Evolutionary conservation across 495 filamentous ascomycete species (phyloP).

Genomic region (Daldinia grandis): DNA sequence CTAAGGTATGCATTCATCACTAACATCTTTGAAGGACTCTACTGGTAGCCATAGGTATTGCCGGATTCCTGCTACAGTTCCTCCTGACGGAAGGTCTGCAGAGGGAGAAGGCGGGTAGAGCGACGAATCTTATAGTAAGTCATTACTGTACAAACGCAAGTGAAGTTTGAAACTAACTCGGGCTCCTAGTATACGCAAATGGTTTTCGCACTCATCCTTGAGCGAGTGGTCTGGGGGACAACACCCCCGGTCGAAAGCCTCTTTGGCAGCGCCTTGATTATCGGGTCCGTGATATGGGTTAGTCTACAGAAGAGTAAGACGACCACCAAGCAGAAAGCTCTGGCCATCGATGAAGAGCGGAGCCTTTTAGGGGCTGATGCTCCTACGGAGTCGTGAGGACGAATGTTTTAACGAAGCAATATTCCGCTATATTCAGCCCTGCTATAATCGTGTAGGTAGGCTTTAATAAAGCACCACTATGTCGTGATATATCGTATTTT

Average conservation of each 20-base stretch:
- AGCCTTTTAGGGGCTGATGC: conserved; percentile 39
- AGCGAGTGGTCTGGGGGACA: conserved; percentile 77
- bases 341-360: conserved; percentile 46
- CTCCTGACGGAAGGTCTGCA: conserved; percentile 78
- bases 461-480: too few species aligned
- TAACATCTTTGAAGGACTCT: conserved; percentile 45
- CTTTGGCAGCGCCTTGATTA: conserved; percentile 72
- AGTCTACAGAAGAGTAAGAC: conserved; percentile 59
- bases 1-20: not conserved
- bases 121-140: conserved; percentile 75
- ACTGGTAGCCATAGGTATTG: conserved; percentile 70
- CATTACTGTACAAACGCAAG: not conserved
- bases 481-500: too few species aligned
- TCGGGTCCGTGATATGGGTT: conserved; percentile 76
- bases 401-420: not conserved
- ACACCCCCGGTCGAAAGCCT: conserved; percentile 69
- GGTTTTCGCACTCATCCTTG: conserved; percentile 79
- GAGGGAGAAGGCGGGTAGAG: conserved; percentile 69
- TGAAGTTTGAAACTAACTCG: not conserved
- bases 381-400: conserved; percentile 15
- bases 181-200: conserved; percentile 71
- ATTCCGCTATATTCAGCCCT: not conserved
- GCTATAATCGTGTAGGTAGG: not conserved
- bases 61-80: conserved; percentile 82
- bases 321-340: conserved; percentile 14